Base-by-base conservation (phyloP, 2,329 filamentous ascomycete species). In the Aphanocladium album region DNA sequence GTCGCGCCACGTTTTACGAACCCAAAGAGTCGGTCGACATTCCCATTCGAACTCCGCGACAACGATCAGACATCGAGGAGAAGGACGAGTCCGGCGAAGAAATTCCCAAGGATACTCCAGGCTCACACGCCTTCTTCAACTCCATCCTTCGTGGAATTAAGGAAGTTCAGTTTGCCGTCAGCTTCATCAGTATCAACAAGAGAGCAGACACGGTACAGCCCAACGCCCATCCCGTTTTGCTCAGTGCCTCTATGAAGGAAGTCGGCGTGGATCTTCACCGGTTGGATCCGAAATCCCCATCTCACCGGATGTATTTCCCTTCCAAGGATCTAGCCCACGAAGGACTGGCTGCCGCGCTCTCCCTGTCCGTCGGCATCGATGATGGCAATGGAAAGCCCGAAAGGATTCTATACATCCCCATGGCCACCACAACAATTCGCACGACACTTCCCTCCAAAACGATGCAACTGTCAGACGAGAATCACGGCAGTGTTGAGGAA, bases 291-390 rank as follows among this genome's bases (percentile, higher is more conserved):
- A 93, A 91, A 68, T 96, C 93, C 17, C 92, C 95, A 1, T 92
- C 93, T 0, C 95, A 99, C 79, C 87, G 95, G 64, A 99, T 98
- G 95, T 98, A 99, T 74, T 99, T 99, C 71, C 90, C 93, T 2
- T 86, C 89, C 23, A 89, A 91, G 63, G 95, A 97, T 71, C 87
- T 97, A 68, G 95, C 95, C 14, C 95, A 99, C 72, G 93, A 99
- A 78, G 95, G 93, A 12, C 81, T 99, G 39, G 83, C 95, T 23
- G 95, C 93, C 19, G 95, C 93, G 3, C 86, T 99, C 45, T 96
- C 95, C 1, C 90, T 99, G 60, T 93, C 93, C 0, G 82, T 98
- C 61, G 95, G 92, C 43, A 81, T 99, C 39, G 93, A 97, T 69
- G 92, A 97, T 71, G 91, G 91, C n/a, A 85, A 88, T 30, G 90